Evolutionary conservation across 306 rosid genomes (phyloP).

Genomic region (Acacia crassicarpa): DNA sequence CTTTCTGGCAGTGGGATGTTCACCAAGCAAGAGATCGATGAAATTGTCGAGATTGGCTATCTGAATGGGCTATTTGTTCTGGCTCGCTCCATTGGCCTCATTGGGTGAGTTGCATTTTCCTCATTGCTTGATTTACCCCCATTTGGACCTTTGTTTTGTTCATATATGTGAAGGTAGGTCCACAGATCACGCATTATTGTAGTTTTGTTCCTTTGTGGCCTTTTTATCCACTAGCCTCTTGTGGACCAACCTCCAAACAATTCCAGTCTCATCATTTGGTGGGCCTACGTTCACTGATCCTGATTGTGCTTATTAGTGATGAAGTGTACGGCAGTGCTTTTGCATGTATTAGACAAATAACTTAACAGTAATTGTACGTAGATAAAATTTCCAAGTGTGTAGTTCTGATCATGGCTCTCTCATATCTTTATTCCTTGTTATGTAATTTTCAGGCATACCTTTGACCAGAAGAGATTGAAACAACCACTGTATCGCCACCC

Average conservation of each 20-base stretch:
- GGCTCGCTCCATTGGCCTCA: slow-evolving; percentile 74
- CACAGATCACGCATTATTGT: slow-evolving; percentile 4
- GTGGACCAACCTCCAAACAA: neutral
- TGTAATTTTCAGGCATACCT: slow-evolving; percentile 76
- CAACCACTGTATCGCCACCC: slow-evolving; percentile 99
- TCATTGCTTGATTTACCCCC: neutral
- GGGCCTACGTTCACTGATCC: slow-evolving; percentile 27
- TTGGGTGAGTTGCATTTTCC: slow-evolving; percentile 1
- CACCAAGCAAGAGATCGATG: slow-evolving; percentile 86
- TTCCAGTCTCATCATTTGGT: neutral
- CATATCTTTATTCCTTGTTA: slow-evolving; percentile 21
- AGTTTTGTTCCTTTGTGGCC: slow-evolving; percentile 28
- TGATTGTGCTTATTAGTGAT: neutral
- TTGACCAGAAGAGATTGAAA: slow-evolving; percentile 98
- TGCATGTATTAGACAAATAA: neutral
- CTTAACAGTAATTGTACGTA: neutral
- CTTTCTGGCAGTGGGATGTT: slow-evolving; percentile 99
- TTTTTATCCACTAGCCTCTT: slow-evolving; percentile 26
- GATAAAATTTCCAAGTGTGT: neutral
- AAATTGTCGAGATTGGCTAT: slow-evolving; percentile 94
- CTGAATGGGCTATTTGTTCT: slow-evolving; percentile 94
- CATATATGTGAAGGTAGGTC: slow-evolving; percentile 7
- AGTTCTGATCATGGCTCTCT: neutral
- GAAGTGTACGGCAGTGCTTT: neutral
- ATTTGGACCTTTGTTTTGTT: neutral